Base-by-base conservation (phyloP, 2,329 filamentous ascomycete species). In the Biscogniauxia mediterranea region DNA sequence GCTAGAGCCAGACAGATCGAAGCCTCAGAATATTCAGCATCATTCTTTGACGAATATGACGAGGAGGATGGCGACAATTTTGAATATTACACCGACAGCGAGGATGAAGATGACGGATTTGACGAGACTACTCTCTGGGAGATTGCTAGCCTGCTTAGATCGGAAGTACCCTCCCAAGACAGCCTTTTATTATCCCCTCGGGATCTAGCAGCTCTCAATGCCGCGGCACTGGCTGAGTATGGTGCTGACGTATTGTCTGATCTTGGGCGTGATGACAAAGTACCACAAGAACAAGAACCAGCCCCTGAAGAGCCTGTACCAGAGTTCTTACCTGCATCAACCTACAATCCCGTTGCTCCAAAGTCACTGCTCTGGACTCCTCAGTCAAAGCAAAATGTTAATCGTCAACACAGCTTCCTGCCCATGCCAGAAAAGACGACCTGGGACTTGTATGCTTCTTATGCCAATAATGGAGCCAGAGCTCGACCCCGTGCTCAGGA, bases 71-170 rank as follows among this genome's bases (percentile, higher is more conserved):
- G 73, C 6, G 72, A 74, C 53, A 76, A 77, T 23, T 74, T 76
- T 7, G 74, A 76, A 28, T 75, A 76, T 54, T 72, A 71, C 58
- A 73, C 78, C 28, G 71, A 73, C 19, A 73, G 68, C 38, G 67
- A 76, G 49, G 71, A 71, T 51, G 79, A 77, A 53, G 82, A 81
- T 46, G 83, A 84, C 56, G 81, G 79, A 21, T 87, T 88, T 64
- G 85, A 88, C 62, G 85, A 88, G 74, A 81, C 76, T 9, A 88
- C 84, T 0, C 75, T 88, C 25, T 87, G 84, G 83, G 85, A 88
- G 69, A 88, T 89, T 73, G 85, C 85, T 61, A 85, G 77, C 62
- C 76, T 88, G 50, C 76, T 88, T 11, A 81, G 82, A 70, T 77
- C 80, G 1, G 79, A 81, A 59, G 73, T 86, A 4, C 83, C 83